These are phyloP conservation scores for Clonostachys byssicola DNA, from an alignment of 2,329 filamentous ascomycete species.

Conservation along the genomic window DNA sequence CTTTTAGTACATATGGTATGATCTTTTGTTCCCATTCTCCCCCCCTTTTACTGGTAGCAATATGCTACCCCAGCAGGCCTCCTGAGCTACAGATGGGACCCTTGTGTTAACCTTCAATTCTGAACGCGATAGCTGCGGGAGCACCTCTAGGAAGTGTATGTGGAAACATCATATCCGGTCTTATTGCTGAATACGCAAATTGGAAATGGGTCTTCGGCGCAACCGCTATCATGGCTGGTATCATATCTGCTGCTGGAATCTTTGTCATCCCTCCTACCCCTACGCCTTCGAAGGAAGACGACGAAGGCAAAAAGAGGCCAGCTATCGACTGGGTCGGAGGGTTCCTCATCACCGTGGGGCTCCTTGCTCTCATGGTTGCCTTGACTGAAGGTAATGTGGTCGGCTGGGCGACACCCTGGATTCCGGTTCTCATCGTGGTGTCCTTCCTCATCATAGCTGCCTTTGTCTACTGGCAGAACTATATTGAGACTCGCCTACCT, in stretches of 20 bases:
- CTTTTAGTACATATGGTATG: conserved; percentile 59
- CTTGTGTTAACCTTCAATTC: neutral
- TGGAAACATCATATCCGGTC: conserved; percentile 60
- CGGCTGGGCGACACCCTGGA: conserved; percentile 62
- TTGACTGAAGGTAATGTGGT: conserved; percentile 67
- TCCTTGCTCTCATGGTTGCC: conserved; percentile 61
- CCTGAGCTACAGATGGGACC: neutral
- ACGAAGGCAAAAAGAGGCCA: neutral
- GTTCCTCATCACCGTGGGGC: conserved; percentile 54
- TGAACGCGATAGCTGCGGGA: conserved; percentile 42
- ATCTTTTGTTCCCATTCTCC: neutral
- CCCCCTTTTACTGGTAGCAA: neutral
- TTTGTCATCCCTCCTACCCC: conserved; percentile 55
- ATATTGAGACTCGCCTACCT: conserved; percentile 18
- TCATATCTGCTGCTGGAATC: conserved; percentile 51
- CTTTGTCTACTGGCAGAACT: conserved; percentile 59
- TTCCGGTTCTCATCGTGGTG: conserved; percentile 54
- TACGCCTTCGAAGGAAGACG: conserved; percentile 4
- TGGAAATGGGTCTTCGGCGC: conserved; percentile 69
- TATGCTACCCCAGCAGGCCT: neutral
- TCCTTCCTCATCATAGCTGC: conserved; percentile 49
- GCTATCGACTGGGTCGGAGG: conserved; percentile 66
- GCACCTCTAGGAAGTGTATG: conserved; percentile 61
- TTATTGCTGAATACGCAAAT: conserved; percentile 56
- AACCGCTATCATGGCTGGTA: conserved; percentile 53